These are phyloP conservation scores for Berberis vulgaris DNA, from an alignment of 164 flowering plant genomes.

Conservation along the genomic window DNA sequence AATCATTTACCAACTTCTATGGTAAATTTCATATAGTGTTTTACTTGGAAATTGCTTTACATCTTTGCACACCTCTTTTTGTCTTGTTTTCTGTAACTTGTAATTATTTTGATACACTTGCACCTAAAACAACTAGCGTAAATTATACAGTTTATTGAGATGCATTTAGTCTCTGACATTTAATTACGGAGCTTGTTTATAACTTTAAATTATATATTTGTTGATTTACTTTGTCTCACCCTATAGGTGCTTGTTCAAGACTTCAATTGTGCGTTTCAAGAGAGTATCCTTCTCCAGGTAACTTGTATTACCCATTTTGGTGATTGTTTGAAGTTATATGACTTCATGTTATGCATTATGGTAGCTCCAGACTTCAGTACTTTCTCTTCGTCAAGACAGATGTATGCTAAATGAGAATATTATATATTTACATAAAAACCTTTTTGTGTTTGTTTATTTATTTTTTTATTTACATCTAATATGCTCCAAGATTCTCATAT, in stretches of 20 bases:
- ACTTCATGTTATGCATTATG: not conserved
- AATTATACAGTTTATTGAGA: not conserved
- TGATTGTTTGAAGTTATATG: not conserved
- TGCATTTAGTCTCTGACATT: not conserved
- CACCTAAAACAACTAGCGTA: not conserved
- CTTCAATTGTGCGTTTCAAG: conserved; percentile 94
- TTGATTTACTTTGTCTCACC: not conserved
- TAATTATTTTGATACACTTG: not conserved
- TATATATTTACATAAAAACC: too few relatives aligned
- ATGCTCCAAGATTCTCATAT: too few relatives aligned
- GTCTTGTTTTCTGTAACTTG: not conserved
- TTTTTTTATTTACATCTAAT: not conserved
- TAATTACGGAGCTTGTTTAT: not conserved
- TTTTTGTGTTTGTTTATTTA: too few relatives aligned
- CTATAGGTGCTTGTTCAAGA: conserved; percentile 77
- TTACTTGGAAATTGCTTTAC: too few relatives aligned
- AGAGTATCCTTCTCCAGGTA: conserved; percentile 93
- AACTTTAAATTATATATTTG: not conserved
- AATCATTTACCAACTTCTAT: too few relatives aligned
- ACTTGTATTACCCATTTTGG: not conserved
- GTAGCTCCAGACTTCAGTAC: too few relatives aligned
- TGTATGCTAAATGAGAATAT: too few relatives aligned
- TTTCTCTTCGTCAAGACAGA: too few relatives aligned
- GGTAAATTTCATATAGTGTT: too few relatives aligned
- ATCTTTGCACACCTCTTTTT: not conserved